phyloP scores from a whole-genome alignment of 257 asterid species.

The Petrea volubilis region DNA sequence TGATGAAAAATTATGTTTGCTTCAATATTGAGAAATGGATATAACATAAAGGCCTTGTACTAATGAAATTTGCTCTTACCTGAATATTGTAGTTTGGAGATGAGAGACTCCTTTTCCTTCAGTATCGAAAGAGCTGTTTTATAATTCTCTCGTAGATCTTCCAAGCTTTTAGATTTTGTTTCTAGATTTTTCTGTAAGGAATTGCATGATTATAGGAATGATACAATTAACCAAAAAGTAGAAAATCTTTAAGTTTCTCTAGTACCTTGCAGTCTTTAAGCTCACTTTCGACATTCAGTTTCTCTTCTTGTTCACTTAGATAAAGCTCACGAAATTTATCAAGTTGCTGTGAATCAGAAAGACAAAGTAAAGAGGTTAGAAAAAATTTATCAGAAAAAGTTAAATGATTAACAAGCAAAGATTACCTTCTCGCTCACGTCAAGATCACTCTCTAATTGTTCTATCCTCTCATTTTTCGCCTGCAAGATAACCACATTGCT shows the following conservation, averaged over 20 bases:
- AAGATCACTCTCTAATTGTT: conserved; percentile 70
- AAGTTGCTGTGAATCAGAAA: conserved; percentile 41
- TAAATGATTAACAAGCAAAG: background rate
- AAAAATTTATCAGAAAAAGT: background rate
- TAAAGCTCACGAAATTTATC: conserved; percentile 66
- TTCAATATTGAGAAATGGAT: conserved; percentile 10
- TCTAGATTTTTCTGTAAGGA: conserved; percentile 54
- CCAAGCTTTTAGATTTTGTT: conserved; percentile 45
- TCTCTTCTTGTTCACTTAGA: conserved; percentile 72
- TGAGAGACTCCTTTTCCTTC: conserved; percentile 60
- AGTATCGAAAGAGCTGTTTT: conserved; percentile 46
- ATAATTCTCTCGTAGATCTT: conserved; percentile 63
- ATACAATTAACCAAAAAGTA: conserved; percentile 11
- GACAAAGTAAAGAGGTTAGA: conserved; percentile 21
- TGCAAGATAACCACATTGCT: conserved; percentile 35
- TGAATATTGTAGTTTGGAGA: conserved; percentile 62
- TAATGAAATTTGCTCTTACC: conserved; percentile 38
- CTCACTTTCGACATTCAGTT: conserved; percentile 54
- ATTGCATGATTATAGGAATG: conserved; percentile 14
- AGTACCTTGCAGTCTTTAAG: conserved; percentile 77
- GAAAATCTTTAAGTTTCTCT: conserved; percentile 5
- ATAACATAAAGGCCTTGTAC: background rate
- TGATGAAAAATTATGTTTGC: conserved; percentile 8
- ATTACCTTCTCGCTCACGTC: conserved; percentile 55
- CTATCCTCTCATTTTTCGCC: conserved; percentile 76